Base-by-base conservation (phyloP, 345 rosid genomes). In the Stellera chamaejasme region DNA sequence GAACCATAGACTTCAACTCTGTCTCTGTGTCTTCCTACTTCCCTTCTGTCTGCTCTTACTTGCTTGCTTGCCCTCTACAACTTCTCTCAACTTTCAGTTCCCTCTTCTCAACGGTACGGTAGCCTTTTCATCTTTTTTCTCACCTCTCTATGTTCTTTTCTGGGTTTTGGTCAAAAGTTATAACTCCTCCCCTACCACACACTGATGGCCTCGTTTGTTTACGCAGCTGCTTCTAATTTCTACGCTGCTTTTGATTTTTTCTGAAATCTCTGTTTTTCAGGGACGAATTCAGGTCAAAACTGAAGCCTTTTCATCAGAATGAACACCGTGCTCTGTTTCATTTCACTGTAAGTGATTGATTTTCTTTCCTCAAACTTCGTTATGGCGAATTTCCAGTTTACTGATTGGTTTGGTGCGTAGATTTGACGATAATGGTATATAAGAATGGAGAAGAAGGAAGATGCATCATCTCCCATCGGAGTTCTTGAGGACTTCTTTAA, bases 401-500 rank as follows among this genome's bases (percentile, higher is more conserved):
- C 9, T 32, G 15, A 14, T 42, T 8, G 48, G 14, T 46, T 61
- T 48, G 27, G 45, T 45, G 57, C 39, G 7, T 32, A 32, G 39
- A 32, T 51, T 43, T 47, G 0, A 16, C 16, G 2, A 15, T 45
- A 57, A 57, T 46, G 6, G 23, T 19, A 19, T 51, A 42, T 57
- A 42, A 42, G 10, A 2, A 79, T 77, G 92, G 85, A 80, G 66
- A 72, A 76, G 56, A 76, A 80, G 63, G 64, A 25, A 51, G 83
- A 74, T 50, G 44, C 82, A 11, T 63, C 61, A 64, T 85, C 88
- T 0, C 96, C 96, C 0, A 69, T 59, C 10, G 84, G 96, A 52
- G 90, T 85, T 66, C 82, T 91, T 6, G 96, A 91, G 73, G 98
- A 88, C 59, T 85, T 78, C 67, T 81, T 91, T 54, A 77, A 79